Percentiles rank a stretch among this genome's conserved stretches.
phyloP scores from a whole-genome alignment of 768 basidiomycete species.

The Auriscalpium orientale region DNA sequence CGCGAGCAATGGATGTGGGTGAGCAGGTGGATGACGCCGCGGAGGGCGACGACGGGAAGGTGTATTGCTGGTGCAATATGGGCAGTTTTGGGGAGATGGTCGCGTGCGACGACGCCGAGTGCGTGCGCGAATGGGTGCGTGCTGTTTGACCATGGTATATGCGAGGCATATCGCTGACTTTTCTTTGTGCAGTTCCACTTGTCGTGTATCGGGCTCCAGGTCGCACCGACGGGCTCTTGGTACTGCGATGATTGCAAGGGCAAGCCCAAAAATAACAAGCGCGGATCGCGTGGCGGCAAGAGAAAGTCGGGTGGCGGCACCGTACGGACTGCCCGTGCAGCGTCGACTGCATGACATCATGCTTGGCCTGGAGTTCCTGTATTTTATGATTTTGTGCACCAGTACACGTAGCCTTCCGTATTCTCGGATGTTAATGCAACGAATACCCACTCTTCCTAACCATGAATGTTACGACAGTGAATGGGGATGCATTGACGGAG shows the following conservation, averaged over 20 bases:
- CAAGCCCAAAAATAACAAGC: slow-evolving; percentile 43
- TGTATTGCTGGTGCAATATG: slow-evolving; percentile 82
- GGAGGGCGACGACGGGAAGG: slow-evolving; percentile 46
- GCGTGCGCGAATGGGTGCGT: slow-evolving; percentile 88
- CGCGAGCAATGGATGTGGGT: slow-evolving; percentile 32
- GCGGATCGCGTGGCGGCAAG: slow-evolving; percentile 41
- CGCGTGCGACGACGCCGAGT: slow-evolving; percentile 77
- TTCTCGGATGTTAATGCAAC: no score
- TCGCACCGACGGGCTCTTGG: slow-evolving; percentile 67
- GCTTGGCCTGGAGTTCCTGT: no score
- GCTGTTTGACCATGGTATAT: slow-evolving; percentile 4
- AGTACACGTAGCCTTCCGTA: no score
- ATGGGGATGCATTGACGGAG: background rate
- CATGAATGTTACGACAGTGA: no score
- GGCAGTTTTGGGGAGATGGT: slow-evolving; percentile 93
- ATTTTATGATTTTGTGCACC: no score
- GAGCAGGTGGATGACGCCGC: slow-evolving; percentile 49
- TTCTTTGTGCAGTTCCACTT: slow-evolving; percentile 61
- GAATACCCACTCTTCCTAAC: no score
- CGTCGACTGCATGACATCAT: slow-evolving; percentile 4
- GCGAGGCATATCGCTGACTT: background rate
- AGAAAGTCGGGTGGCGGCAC: slow-evolving; percentile 25
- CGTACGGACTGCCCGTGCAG: slow-evolving; percentile 11
- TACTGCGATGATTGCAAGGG: slow-evolving; percentile 61
- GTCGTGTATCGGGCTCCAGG: slow-evolving; percentile 59